These are phyloP conservation scores for Tephrocybe sp. DNA, from an alignment of 768 basidiomycete species.

Conservation along the genomic window DNA sequence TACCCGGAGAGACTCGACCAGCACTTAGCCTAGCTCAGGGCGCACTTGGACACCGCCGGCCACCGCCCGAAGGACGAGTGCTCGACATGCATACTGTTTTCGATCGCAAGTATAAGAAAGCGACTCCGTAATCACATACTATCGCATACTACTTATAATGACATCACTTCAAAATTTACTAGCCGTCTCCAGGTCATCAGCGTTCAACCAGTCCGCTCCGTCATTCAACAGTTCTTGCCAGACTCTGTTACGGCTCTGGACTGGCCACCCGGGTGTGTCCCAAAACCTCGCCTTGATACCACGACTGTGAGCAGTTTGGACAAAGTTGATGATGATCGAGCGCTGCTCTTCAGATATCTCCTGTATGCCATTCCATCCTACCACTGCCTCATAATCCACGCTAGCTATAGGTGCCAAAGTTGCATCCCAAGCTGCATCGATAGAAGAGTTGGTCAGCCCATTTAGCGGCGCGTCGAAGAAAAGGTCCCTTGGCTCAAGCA, in stretches of 20 bases:
- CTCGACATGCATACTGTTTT: conserved; percentile 32
- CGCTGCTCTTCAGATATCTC: conserved; percentile 39
- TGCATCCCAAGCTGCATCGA: conserved; percentile 38
- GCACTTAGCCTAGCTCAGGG: conserved; percentile 58
- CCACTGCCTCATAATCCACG: conserved; percentile 41
- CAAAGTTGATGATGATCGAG: conserved; percentile 36
- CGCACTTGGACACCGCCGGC: conserved; percentile 35
- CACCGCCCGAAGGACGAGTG: conserved; percentile 22
- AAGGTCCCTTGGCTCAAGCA: conserved; percentile 43
- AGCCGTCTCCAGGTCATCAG: conserved; percentile 47
- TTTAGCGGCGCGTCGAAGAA: conserved; percentile 55
- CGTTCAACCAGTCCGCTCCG: conserved; percentile 53
- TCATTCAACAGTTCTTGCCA: conserved; percentile 43
- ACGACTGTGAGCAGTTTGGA: conserved; percentile 41
- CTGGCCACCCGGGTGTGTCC: conserved; percentile 53
- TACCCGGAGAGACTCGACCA: conserved; percentile 57
- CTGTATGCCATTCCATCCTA: conserved; percentile 50
- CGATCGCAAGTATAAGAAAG: conserved; percentile 28
- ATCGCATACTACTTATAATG: conserved; percentile 11
- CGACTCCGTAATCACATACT: conserved; percentile 13
- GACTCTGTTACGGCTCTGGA: conserved; percentile 39
- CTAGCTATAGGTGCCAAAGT: conserved; percentile 51
- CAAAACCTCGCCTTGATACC: conserved; percentile 52
- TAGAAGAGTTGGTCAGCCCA: conserved; percentile 29
- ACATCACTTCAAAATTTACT: conserved; percentile 26